Base-by-base conservation (phyloP, 306 rosid genomes). In the Canavalia gladiata region DNA sequence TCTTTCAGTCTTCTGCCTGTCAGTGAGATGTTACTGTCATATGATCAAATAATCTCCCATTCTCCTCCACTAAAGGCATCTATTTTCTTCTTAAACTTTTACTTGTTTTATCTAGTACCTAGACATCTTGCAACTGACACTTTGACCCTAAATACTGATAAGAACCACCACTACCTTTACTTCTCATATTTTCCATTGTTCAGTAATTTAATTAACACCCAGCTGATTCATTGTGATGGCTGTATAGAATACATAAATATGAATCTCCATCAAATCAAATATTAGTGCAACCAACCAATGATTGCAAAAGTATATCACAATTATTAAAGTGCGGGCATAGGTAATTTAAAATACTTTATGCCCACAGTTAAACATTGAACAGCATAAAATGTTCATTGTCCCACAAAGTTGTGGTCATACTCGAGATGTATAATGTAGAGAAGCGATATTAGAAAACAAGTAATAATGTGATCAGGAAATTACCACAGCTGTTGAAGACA, bases 401-500 rank as follows among this genome's bases (percentile, higher is more conserved):
- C 64, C 65, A 75, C 25, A 75, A 71, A 76, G 56, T 11, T 68
- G 72, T 58, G 58, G 35, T 6, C 47, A 3, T 71, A 69, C 77
- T 69, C 75, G 54, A 72, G 59, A 64, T 57, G 49, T 64, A 80
- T 63, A 47, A 58, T 66, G 4, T 64, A 58, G 39, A 67, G 42
- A 68, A 28, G 41, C 55, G 31, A 68, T 59, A 69, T 28, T 60
- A 84, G 55, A 80, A 80, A 31, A 49, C 28, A 78, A 60, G 31
- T 45, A 62, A 57, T 18, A 78, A 64, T 68, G 69, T 11, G 71
- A 50, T 45, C 77, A 62, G 78, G 55, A 76, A 81, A 46, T 88
- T 87, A 95, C 98, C 99, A 93, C 98, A 51, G 99, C 98, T 55
- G 98, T 95, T 7, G 97, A 95, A 80, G 99, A 95, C 99, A 95